Base-by-base conservation (phyloP, 2,329 filamentous ascomycete species). In the Colletotrichum somersetense region DNA sequence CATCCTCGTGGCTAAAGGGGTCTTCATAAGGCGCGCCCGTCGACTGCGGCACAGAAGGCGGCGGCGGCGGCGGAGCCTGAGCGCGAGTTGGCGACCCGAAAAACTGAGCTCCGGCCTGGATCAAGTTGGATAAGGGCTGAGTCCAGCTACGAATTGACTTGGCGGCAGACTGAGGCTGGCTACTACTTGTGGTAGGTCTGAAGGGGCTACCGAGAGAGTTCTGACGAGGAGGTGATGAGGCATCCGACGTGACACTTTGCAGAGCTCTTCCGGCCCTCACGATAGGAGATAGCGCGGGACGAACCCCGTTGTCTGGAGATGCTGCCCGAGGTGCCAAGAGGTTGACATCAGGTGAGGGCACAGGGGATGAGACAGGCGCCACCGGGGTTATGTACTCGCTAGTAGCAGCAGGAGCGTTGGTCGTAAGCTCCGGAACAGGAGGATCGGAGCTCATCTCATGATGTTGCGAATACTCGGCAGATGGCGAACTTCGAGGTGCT, bases 241-340 rank as follows among this genome's bases (percentile, higher is more conserved):
- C 86, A 73, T 90, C 88, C 0, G 88, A 89, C 14, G 89, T 88
- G 48, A 90, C 86, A 70, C 84, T 88, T 75, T 90, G 88, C 18
- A 91, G 79, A 40, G 85, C 87, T 59, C 87, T 83, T 3, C 88
- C 88, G 35, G 85, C 88, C 57, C 88, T 83, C n/a, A 90, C 85
- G 46, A 89, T 89, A 1, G 89, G 88, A 6, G 88, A 89, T 0
- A 91, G 80, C 7, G 81, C 82, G 35, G 86, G 85, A 11, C 86
- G 84, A 18, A 75, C 72, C 2, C 77, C 79, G 50, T 78, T 79
- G 16, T 81, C 79, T 7, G 65, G 57, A 1, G 67, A 72, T 44
- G 73, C 40, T 18, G 62, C 52, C 23, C 67, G 73, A 62, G 73
- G 72, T 16, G 65, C 68, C 20, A 74, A 44, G 44, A 74, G 80